Conservation (phyloP, 2,329 filamentous ascomycete species). For the Fusarium xylarioides region DNA sequence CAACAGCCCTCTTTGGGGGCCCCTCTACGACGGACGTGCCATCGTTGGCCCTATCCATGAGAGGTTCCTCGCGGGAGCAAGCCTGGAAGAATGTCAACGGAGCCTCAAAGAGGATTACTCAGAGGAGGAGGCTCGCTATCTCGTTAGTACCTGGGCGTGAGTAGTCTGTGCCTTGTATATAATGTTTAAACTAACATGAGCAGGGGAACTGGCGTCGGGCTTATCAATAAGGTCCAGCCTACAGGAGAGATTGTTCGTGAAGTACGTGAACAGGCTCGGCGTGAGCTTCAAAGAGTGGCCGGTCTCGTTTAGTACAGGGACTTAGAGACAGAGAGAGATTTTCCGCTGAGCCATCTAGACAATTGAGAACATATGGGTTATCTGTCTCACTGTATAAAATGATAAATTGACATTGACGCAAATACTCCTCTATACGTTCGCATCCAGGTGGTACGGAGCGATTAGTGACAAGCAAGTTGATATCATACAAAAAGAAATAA, state of each 20-base stretch:
- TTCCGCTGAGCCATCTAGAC: not conserved
- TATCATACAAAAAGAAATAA: slow-evolving; percentile 38
- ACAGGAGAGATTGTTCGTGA: slow-evolving; percentile 56
- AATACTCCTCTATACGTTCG: slow-evolving; percentile 34
- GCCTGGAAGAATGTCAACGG: slow-evolving; percentile 54
- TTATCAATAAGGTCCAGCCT: slow-evolving; percentile 53
- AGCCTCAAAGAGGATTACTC: slow-evolving; percentile 51
- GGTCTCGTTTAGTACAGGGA: slow-evolving; percentile 8
- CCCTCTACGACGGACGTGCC: slow-evolving; percentile 56
- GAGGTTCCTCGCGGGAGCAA: slow-evolving; percentile 51
- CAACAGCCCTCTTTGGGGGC: slow-evolving; percentile 52
- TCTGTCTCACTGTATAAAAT: slow-evolving; percentile 5
- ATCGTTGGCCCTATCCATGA: slow-evolving; percentile 52
- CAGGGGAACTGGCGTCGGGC: slow-evolving; percentile 56
- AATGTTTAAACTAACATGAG: slow-evolving; percentile 4
- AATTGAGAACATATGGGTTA: slow-evolving; percentile 33
- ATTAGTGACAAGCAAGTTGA: slow-evolving; percentile 24
- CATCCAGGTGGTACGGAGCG: slow-evolving; percentile 14
- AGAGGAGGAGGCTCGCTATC: slow-evolving; percentile 46
- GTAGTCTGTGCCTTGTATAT: slow-evolving; percentile 14
- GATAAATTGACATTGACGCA: slow-evolving; percentile 17
- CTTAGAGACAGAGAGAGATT: not conserved
- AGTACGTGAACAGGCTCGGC: slow-evolving; percentile 50
- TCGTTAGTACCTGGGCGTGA: slow-evolving; percentile 51
- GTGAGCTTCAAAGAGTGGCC: slow-evolving; percentile 46